phyloP scores from a whole-genome alignment of 2,329 filamentous ascomycete genomes.

The Basipetospora chlamydospora region DNA sequence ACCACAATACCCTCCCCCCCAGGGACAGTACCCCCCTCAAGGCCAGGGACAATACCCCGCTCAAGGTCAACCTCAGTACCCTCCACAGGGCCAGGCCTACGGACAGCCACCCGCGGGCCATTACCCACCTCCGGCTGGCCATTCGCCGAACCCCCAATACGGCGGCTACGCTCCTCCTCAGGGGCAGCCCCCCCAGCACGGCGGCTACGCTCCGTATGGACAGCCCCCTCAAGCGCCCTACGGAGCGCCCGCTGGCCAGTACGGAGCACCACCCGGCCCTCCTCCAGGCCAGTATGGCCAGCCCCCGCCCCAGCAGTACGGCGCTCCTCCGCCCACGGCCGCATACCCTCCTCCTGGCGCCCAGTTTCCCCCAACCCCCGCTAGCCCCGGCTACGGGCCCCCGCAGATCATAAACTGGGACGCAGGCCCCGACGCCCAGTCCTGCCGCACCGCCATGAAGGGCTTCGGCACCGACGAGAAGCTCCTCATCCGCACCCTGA shows the following conservation, averaged over 20 bases:
- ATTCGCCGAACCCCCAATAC: background rate
- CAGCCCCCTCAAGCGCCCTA: background rate
- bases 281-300: conserved; percentile 10
- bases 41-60: conserved; percentile 13
- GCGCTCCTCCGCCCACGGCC: conserved; percentile 19
- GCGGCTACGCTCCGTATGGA: conserved; percentile 1
- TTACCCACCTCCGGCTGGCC: conserved; percentile 5
- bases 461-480: conserved; percentile 84
- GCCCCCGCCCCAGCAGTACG: conserved; percentile 21
- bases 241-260: conserved; percentile 15
- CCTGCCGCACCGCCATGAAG: conserved; percentile 73
- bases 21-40: conserved; percentile 18
- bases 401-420: conserved; percentile 57
- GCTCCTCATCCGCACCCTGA: conserved; percentile 53
- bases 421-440: conserved; percentile 52
- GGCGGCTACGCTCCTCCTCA: background rate
- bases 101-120: conserved; percentile 11
- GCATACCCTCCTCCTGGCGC: conserved; percentile 11
- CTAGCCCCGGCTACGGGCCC: conserved; percentile 61
- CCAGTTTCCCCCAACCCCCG: conserved; percentile 34
- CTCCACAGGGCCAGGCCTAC: conserved; percentile 6
- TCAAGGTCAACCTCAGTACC: no score
- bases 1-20: background rate
- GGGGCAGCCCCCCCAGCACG: conserved; percentile 3
- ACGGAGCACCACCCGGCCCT: conserved; percentile 15